Conservation (phyloP, 768 basidiomycete genomes). For the Amanita pseudoporphyria region DNA sequence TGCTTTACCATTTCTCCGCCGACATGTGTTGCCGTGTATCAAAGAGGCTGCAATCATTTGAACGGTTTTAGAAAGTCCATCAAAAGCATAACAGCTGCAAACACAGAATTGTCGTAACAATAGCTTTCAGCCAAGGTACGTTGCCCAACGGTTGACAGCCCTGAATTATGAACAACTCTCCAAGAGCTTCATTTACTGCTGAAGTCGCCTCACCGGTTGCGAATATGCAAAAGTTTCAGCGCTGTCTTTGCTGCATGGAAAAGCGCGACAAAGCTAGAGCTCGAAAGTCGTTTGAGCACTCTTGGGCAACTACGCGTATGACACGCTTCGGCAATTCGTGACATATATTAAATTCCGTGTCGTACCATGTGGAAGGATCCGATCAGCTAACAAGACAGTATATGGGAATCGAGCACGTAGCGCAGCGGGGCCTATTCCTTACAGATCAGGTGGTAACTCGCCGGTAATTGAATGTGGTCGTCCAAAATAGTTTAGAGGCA, state of each 20-base stretch:
- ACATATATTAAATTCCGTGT: neutral
- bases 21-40: neutral
- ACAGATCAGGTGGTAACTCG: no score
- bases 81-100: neutral
- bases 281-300: neutral
- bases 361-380: neutral
- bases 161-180: neutral
- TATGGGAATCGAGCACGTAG: neutral
- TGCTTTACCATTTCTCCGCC: neutral
- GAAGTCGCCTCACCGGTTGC: neutral
- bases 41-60: neutral
- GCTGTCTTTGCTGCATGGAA: neutral
- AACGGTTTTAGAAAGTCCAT: neutral
- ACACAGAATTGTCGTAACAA: constrained; percentile 1
- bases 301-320: neutral
- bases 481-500: no score
- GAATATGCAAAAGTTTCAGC: neutral
- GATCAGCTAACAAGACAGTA: neutral
- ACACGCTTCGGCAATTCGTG: neutral
- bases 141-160: neutral
- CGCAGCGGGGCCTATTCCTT: no score
- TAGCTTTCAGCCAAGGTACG: neutral
- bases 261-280: neutral
- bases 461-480: no score
- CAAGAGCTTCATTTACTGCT: neutral